Evolutionary conservation across 768 basidiomycete genomes (phyloP), one percentile per base, ranked within the genome.

Genomic region (Amanita subjunquillea): DNA sequence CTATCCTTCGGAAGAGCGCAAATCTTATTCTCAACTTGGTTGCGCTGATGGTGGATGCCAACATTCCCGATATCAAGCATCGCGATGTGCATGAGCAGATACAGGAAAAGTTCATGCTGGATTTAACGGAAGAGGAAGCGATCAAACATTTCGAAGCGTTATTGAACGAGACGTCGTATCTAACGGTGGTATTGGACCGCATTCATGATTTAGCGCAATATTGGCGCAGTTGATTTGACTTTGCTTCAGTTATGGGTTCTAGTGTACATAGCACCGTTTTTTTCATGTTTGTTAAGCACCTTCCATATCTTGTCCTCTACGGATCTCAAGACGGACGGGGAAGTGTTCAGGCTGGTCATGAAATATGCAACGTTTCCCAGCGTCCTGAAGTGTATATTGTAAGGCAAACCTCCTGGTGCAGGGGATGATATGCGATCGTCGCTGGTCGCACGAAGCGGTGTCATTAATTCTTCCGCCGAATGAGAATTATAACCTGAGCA

Each of bases 1-100:
- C 87, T 50, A 92, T 91, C 62, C 78, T 98, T 52, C 83, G 95
- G 58, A 97, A 98, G 75, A 93, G 89, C 63, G 91, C 95, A 39
- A 98, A 97, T 71, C 80, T 99, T 46, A 94, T 99, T 50, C 76
- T 98, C 57, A 98, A 98, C 69, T 72, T 99, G 59, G 91, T 98
- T 22, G 86, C 92, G 1, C 78, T 99, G 49, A 98, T 98, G 96
- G 86, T 93, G 7, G 93, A 97, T 58, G 94, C 93, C 3, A 94
- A 95, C 59, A 95, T 99, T 43, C 93, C 93, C 12, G 95, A 98
- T 62, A 95, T 99, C 76, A 92, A 93, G 65, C 85, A 87, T 58
- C 84, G 86, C 15, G 85, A 88, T 60, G 87, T 90, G 2, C 84
- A 87, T 59, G 84, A 85, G 57, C 84, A 96, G 69, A 83, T 99